A percentile compares a stretch with the other conserved stretches of the same genome.
Conservation (phyloP, 2,329 filamentous ascomycete species). For the Aspergillus neoniger region DNA sequence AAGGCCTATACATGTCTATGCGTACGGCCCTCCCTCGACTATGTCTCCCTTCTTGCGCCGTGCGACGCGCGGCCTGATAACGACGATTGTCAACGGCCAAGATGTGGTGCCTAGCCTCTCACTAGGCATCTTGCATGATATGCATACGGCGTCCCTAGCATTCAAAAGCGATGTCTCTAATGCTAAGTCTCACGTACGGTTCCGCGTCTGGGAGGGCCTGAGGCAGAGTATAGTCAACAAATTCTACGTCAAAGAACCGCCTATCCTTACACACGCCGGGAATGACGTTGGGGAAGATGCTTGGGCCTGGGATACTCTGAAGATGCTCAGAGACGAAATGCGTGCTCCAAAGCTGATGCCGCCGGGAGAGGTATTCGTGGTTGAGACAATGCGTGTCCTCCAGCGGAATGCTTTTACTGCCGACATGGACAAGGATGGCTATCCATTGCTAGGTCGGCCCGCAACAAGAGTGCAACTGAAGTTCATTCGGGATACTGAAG, state of each 20-base stretch:
- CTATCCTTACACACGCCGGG: conserved; percentile 45
- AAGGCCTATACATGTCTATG: conserved; percentile 75
- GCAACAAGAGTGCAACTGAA: conserved; percentile 69
- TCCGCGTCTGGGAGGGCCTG: conserved; percentile 66
- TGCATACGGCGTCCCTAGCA: conserved; percentile 69
- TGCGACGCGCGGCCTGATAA: conserved; percentile 72
- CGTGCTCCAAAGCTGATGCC: conserved; percentile 69
- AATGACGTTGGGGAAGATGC: conserved; percentile 62
- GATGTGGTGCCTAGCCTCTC: conserved; percentile 75
- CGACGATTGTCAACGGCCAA: conserved; percentile 70
- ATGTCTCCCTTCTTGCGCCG: conserved; percentile 70
- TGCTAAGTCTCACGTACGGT: conserved; percentile 67
- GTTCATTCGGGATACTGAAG: conserved; percentile 71
- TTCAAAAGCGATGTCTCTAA: conserved; percentile 72
- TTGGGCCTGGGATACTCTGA: conserved; percentile 70
- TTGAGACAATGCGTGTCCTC: conserved; percentile 69
- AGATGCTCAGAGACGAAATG: conserved; percentile 68
- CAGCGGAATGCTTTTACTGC: conserved; percentile 65
- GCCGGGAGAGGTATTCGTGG: conserved; percentile 73
- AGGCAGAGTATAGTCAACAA: conserved; percentile 63
- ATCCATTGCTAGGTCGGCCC: conserved; percentile 58
- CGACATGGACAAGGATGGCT: conserved; percentile 45
- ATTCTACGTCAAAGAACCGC: conserved; percentile 58
- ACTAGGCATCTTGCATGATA: conserved; percentile 71
- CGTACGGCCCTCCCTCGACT: conserved; percentile 73